These are phyloP conservation scores for Malassezia pachydermatis DNA, from an alignment of 1,284 basidiomycete genomes.

Conservation along the genomic window DNA sequence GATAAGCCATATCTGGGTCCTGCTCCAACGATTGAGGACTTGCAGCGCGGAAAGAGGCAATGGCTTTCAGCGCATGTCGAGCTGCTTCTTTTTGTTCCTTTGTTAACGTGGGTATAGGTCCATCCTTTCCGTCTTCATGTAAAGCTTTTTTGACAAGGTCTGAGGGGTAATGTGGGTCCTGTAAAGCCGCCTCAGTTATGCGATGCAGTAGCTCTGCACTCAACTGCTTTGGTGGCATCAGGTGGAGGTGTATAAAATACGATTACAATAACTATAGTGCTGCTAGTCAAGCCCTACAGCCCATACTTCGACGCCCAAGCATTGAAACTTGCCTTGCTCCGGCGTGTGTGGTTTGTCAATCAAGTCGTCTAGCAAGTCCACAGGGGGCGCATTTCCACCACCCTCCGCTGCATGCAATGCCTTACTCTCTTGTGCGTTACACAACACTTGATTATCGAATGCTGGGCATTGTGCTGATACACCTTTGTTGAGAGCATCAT, in stretches of 20 bases:
- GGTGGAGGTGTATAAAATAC: background rate
- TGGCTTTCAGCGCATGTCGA: background rate
- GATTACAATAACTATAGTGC: no score
- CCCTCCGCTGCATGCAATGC: conserved; percentile 7
- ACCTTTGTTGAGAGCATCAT: conserved; percentile 68
- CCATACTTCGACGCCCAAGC: conserved; percentile 78
- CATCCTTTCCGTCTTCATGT: conserved; percentile 2
- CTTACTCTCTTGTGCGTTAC: conserved; percentile 40
- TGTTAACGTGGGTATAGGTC: conserved; percentile 2
- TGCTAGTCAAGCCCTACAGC: conserved; percentile 53
- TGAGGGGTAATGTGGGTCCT: conserved; percentile 3
- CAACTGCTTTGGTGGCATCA: background rate
- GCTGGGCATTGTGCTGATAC: conserved; percentile 73
- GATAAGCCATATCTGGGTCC: no score
- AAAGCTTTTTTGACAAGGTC: background rate
- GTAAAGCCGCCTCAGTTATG: background rate
- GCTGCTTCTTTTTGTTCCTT: background rate
- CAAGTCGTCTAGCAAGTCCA: conserved; percentile 11
- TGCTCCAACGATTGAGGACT: background rate
- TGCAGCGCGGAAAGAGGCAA: conserved; percentile 2
- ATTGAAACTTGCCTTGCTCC: conserved; percentile 61
- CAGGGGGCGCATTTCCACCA: background rate
- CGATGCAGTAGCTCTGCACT: background rate
- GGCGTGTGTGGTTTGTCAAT: conserved; percentile 50
- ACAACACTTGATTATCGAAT: conserved; percentile 76